Conservation (phyloP, 2,329 filamentous ascomycete species). For the Ceratocystis colombiana region DNA sequence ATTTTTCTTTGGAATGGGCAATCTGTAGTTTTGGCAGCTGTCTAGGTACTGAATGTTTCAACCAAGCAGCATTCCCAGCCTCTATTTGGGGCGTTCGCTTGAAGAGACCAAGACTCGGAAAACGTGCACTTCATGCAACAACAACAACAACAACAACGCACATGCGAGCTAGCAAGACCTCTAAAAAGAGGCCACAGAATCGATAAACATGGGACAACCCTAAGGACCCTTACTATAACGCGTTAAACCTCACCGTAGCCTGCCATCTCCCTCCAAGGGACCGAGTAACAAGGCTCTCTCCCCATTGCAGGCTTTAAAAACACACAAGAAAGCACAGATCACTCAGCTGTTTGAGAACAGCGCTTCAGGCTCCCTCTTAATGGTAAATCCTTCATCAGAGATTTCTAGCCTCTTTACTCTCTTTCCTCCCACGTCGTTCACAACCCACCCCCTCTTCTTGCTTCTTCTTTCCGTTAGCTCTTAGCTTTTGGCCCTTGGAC, state of each 20-base stretch:
- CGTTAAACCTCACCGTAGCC: no score
- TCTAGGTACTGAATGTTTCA: neutral
- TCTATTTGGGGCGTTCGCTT: neutral
- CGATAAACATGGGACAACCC: no score
- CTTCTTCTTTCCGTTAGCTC: neutral
- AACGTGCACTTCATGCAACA: no score
- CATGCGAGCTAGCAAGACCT: no score
- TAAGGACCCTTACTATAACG: no score
- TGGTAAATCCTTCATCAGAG: conserved; percentile 12
- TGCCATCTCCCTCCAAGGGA: neutral
- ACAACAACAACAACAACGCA: no score
- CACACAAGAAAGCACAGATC: neutral
- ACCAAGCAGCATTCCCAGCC: neutral
- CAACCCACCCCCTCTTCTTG: neutral
- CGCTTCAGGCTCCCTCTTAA: neutral
- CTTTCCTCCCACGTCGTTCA: neutral
- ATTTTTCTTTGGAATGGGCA: neutral
- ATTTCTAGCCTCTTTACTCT: neutral
- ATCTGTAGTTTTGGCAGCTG: neutral
- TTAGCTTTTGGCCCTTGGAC: neutral
- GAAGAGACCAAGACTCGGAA: neutral
- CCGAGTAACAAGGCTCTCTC: neutral
- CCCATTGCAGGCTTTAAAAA: neutral
- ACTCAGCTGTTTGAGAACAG: neutral
- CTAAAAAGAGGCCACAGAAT: no score